Base-by-base conservation (phyloP, 1,284 basidiomycete species). In the Moesziomyces sp. region DNA sequence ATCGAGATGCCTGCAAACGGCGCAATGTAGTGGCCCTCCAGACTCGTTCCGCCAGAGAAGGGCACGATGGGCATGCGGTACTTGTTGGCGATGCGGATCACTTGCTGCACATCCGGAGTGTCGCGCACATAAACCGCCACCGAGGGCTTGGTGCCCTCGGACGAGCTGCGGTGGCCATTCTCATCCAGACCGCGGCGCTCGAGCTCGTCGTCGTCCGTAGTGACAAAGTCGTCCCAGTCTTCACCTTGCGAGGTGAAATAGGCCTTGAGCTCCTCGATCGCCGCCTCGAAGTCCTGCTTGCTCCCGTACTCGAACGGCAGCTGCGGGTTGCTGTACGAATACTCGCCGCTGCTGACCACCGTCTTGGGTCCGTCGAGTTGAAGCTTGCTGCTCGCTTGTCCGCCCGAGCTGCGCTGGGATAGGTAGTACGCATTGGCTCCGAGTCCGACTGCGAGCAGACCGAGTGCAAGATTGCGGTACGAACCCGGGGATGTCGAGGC, bases 31-130 rank as follows among this genome's bases (percentile, higher is more conserved):
- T 82, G 73, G 6, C 74, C 82, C 57, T 85, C 84, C 14, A 85
- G 60, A 16, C 74, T 80, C 23, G 91, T 93, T 3, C 89, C 91
- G 5, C 90, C 91, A 3, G 89, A 88, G 77, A 89, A 91, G 0
- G 91, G 88, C 1, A 88, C 87, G n/a, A 93, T 81, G 0, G 92
- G 91, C 83, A 92, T 89, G n/a, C 86, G 85, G 81, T 89, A 89
- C 77, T 88, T 88, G 26, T 86, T 87, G 1, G 91, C 89, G 56
- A 90, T 87, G 58, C 65, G 59, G 11, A 79, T 60, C 30, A 77
- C 61, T n/a, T 70, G 69, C 21, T 73, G 70, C 19, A 79, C 77
- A 45, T 79, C 76, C 13, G 71, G 65, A 3, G 74, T 76, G 28
- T 71, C 65, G 5, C 75, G 59, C 5, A 71, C 69, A 19, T 68